These are phyloP conservation scores for Avena insularis DNA, from an alignment of 176 grass and related monocot species.

Conservation along the genomic window DNA sequence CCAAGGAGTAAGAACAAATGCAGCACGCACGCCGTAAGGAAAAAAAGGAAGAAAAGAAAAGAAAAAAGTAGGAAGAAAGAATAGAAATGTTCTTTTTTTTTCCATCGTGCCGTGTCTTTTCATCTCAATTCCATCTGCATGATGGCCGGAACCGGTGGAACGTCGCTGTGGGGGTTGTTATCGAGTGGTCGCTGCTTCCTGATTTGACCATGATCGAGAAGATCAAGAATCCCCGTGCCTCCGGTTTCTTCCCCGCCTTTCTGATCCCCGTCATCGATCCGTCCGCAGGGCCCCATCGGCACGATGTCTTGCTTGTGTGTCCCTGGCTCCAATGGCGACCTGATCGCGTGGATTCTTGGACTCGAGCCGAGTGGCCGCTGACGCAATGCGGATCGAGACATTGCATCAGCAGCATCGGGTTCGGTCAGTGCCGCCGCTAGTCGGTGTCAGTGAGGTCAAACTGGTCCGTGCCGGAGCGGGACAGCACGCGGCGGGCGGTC, in stretches of 20 bases:
- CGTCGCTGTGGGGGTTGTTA: slow-evolving; percentile 45
- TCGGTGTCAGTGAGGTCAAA: slow-evolving; percentile 72
- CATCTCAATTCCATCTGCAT: background rate
- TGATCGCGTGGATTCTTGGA: slow-evolving; percentile 14
- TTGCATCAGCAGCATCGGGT: slow-evolving; percentile 15
- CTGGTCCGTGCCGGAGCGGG: slow-evolving; percentile 53
- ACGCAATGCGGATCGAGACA: slow-evolving; percentile 10
- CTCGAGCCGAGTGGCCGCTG: slow-evolving; percentile 19
- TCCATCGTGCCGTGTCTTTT: slow-evolving; percentile 33
- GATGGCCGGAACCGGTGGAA: slow-evolving; percentile 28
- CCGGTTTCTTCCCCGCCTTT: background rate
- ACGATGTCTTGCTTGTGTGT: background rate
- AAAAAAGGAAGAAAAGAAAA: background rate
- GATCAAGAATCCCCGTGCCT: background rate
- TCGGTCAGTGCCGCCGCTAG: background rate
- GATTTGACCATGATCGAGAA: slow-evolving; percentile 19
- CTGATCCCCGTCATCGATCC: background rate
- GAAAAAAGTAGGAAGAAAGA: slow-evolving; percentile 16
- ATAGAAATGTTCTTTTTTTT: slow-evolving; percentile 23
- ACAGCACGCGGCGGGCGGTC: slow-evolving; percentile 41
- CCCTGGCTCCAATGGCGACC: slow-evolving; percentile 30
- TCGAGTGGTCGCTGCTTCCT: slow-evolving; percentile 11
- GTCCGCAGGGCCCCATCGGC: background rate
- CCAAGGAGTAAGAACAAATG: slow-evolving; percentile 19
- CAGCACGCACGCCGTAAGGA: slow-evolving; percentile 16